These are phyloP conservation scores for Fraxinus cuspidata DNA, from an alignment of 257 asterid species.

Conservation along the genomic window DNA sequence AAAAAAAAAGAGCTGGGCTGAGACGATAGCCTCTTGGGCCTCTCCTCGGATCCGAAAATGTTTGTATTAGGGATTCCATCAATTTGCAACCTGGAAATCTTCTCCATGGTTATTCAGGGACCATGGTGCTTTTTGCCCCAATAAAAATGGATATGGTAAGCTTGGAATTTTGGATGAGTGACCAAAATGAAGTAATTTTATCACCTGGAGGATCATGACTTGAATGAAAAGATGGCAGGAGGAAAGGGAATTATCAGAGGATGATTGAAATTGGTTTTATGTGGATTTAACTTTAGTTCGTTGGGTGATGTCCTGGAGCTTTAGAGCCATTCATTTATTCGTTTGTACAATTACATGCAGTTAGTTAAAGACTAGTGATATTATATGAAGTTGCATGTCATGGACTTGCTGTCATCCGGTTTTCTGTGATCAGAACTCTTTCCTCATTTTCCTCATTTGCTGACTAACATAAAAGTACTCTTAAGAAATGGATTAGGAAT, in stretches of 20 bases:
- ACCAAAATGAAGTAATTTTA: background rate
- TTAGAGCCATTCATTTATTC: background rate
- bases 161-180: background rate
- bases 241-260: background rate
- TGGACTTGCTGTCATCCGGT: background rate
- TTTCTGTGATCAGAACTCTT: background rate
- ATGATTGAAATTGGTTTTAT: background rate
- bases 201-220: background rate
- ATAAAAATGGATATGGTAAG: background rate
- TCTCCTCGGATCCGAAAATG: too few species aligned
- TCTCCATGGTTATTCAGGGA: background rate
- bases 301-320: background rate
- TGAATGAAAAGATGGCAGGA: background rate
- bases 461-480: background rate
- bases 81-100: constrained; percentile 1
- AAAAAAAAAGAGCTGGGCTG: too few species aligned
- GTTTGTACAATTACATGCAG: background rate
- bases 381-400: background rate
- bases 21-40: too few species aligned
- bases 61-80: background rate
- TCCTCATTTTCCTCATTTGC: background rate
- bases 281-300: background rate
- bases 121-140: background rate
- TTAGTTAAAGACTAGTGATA: background rate
- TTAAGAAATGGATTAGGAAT: background rate